Conservation (phyloP, 805 yeast genomes). For the Saccharomycopsis amapae region DNA sequence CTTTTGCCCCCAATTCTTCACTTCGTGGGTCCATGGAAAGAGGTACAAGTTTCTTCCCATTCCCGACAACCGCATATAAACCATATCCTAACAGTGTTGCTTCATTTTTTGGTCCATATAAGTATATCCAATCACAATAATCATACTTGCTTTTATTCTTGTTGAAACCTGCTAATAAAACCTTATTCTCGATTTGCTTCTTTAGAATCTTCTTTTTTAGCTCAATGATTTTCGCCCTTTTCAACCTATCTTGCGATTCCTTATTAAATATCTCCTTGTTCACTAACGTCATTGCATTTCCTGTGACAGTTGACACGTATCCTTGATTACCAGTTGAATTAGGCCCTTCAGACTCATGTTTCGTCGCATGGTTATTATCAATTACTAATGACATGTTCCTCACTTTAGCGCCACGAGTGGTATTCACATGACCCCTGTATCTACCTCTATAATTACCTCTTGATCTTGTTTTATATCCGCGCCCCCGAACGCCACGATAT, state of each 20-base stretch:
- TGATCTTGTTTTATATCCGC: no score
- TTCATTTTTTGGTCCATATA: constrained; percentile 30
- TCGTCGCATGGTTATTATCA: no score
- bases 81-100: constrained; percentile 9
- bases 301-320: no score
- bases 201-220: constrained; percentile 22
- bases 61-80: constrained; percentile 36
- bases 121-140: constrained; percentile 37
- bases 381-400: no score
- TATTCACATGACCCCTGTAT: no score
- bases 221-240: constrained; percentile 21
- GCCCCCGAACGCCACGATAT: no score
- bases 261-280: constrained; percentile 32
- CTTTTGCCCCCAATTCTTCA: constrained; percentile 20
- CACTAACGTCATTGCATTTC: constrained; percentile 34
- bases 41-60: constrained; percentile 37
- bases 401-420: no score
- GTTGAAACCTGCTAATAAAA: constrained; percentile 22
- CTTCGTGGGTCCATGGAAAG: constrained; percentile 26
- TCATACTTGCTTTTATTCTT: constrained; percentile 34
- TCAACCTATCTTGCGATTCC: constrained; percentile 26
- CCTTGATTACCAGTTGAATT: no score
- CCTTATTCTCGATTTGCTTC: constrained; percentile 21
- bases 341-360: no score
- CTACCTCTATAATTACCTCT: no score